Base-by-base conservation (phyloP, 31 red algal genomes). In the Odonthalia washingtoniensis region DNA sequence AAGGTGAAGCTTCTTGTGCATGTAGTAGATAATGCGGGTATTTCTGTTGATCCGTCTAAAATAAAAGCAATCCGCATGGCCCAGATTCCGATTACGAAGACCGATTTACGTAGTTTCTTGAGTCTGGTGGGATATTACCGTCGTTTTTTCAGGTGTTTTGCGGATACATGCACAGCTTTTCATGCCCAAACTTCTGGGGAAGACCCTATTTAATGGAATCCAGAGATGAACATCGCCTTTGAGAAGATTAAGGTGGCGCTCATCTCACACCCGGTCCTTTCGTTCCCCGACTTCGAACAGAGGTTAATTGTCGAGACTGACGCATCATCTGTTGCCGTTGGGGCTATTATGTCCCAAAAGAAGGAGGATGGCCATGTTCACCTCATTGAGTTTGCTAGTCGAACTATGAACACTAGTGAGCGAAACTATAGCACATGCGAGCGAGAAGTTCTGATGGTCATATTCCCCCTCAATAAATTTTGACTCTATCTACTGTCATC, bases 381-480 rank as follows among this genome's bases (percentile, higher is more conserved):
- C n/a, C n/a, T n/a, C n/a, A n/a, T n/a, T n/a, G n/a, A n/a, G n/a
- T n/a, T n/a, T n/a, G n/a, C n/a, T n/a, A n/a, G n/a, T n/a, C n/a
- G n/a, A n/a, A n/a, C n/a, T n/a, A n/a, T n/a, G n/a, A n/a, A n/a
- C n/a, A n/a, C n/a, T n/a, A n/a, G n/a, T n/a, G n/a, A n/a, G n/a
- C n/a, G n/a, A n/a, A n/a, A n/a, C n/a, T n/a, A n/a, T n/a, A n/a
- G n/a, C n/a, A n/a, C n/a, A n/a, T n/a, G n/a, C n/a, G n/a, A n/a
- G n/a, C n/a, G n/a, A n/a, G n/a, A n/a, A n/a, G n/a, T n/a, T n/a
- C n/a, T n/a, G n/a, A n/a, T n/a, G 6, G 76, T 62, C 27, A 80
- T 80, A 27, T 80, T 57, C 45, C 0, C 76, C 21, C 0, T 80
- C 3, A 80, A 52, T 0, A 60, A 80, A 12, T 80, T 80, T 32